phyloP scores from a whole-genome alignment of 805 yeast genomes.

The Kodamaea neixiangensis region DNA sequence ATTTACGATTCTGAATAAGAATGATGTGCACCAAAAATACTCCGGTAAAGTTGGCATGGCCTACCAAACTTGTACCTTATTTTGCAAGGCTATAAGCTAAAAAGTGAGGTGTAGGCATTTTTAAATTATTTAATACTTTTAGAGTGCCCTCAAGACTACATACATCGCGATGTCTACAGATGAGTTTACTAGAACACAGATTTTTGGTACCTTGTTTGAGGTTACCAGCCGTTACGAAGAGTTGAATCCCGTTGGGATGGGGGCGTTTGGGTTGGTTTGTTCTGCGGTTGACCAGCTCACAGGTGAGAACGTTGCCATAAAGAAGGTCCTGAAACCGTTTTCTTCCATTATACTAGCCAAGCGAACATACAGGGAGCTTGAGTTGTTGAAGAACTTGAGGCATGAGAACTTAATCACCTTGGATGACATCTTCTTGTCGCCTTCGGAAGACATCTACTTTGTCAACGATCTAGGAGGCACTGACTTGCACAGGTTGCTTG shows the following conservation, averaged over 20 bases:
- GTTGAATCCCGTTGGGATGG: slow-evolving; percentile 98
- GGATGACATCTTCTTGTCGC: slow-evolving; percentile 91
- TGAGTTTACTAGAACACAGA: slow-evolving; percentile 73
- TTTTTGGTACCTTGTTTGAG: slow-evolving; percentile 93
- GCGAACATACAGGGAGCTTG: slow-evolving; percentile 94
- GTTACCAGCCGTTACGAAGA: slow-evolving; percentile 88
- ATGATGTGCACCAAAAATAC: background rate
- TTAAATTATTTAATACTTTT: no score
- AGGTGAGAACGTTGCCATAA: slow-evolving; percentile 91
- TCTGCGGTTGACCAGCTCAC: slow-evolving; percentile 92
- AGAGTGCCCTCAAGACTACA: background rate
- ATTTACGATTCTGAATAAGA: background rate
- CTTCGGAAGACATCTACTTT: slow-evolving; percentile 92
- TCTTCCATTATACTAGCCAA: slow-evolving; percentile 93
- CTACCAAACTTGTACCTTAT: no score
- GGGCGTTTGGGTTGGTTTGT: slow-evolving; percentile 97
- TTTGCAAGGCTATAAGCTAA: background rate
- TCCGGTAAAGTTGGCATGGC: background rate
- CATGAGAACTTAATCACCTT: slow-evolving; percentile 93
- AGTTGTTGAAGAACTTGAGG: slow-evolving; percentile 85
- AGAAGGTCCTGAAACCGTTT: slow-evolving; percentile 97
- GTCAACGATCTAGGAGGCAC: slow-evolving; percentile 98
- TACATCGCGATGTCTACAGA: slow-evolving; percentile 36
- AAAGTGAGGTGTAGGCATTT: background rate
- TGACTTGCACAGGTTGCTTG: slow-evolving; percentile 86